Evolutionary conservation across 176 grass and related monocot species (phyloP).

Genomic region (Oryza officinalis): DNA sequence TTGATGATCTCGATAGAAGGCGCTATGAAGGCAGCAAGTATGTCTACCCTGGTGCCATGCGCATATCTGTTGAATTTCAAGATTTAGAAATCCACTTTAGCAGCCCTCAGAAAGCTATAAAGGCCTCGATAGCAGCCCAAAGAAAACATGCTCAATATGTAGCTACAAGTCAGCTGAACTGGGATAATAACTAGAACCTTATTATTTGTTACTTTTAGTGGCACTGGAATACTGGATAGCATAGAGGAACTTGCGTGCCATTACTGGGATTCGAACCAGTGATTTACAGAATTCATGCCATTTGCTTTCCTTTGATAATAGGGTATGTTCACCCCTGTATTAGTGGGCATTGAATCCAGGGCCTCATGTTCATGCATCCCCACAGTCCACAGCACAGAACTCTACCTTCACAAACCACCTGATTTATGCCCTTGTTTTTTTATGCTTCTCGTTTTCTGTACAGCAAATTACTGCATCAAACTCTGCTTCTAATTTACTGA

Average conservation of each 20-base stretch:
- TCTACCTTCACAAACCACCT: slow-evolving; percentile 20
- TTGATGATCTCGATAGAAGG: not conserved
- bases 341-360: not conserved
- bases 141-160: not conserved
- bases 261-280: not conserved
- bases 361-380: not conserved
- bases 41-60: not conserved
- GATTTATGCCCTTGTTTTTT: not conserved
- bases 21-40: not conserved
- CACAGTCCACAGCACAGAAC: not conserved
- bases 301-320: not conserved
- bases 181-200: not conserved
- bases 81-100: not conserved
- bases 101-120: not conserved
- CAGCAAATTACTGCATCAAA: not conserved
- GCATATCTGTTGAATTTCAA: not conserved
- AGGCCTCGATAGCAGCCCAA: not conserved
- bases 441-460: not conserved
- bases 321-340: not conserved
- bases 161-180: not conserved
- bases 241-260: not conserved
- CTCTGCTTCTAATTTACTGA: not conserved
- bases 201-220: not conserved
- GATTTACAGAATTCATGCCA: not conserved
- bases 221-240: not conserved